Percentiles rank a stretch among this genome's conserved stretches.
Evolutionary conservation across 306 rosid species (phyloP).

Genomic region (Rubus idaeus): DNA sequence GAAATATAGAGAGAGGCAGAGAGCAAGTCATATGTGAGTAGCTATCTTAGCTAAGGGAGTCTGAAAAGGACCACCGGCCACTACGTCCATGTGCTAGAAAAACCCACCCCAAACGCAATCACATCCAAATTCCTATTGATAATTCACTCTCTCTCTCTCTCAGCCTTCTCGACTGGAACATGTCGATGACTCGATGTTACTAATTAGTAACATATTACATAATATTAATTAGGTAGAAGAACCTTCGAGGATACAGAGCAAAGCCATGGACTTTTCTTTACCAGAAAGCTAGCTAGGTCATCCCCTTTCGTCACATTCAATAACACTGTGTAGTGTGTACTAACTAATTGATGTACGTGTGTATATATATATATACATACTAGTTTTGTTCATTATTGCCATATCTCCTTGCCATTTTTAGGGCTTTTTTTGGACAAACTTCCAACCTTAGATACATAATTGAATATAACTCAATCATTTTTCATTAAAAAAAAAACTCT

Average conservation of each 20-base stretch:
- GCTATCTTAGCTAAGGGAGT: constrained; percentile 5
- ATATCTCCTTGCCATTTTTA: not conserved
- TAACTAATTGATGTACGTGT: not conserved
- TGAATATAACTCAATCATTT: too few relatives aligned
- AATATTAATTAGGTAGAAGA: not conserved
- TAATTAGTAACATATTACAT: not conserved
- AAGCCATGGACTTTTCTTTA: not conserved
- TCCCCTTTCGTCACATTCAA: not conserved
- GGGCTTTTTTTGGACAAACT: not conserved
- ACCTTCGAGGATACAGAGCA: not conserved
- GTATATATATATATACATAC: too few relatives aligned
- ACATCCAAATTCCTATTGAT: constrained; percentile 2
- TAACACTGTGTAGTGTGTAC: not conserved
- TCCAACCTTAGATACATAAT: too few relatives aligned
- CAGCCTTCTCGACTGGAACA: not conserved
- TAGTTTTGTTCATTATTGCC: too few relatives aligned
- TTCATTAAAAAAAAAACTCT: too few relatives aligned
- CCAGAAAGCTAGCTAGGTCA: too few relatives aligned
- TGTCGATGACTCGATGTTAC: not conserved
- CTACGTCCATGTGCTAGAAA: constrained; percentile 24
- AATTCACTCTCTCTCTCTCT: not conserved
- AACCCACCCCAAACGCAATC: constrained; percentile 7
- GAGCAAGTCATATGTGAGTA: not conserved
- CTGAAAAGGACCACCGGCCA: constrained; percentile 45
- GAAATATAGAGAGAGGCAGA: not conserved